A percentile compares a stretch with the other conserved stretches of the same genome.
phyloP scores from a whole-genome alignment of 1,284 basidiomycete species.

The Moniliella sp. region DNA sequence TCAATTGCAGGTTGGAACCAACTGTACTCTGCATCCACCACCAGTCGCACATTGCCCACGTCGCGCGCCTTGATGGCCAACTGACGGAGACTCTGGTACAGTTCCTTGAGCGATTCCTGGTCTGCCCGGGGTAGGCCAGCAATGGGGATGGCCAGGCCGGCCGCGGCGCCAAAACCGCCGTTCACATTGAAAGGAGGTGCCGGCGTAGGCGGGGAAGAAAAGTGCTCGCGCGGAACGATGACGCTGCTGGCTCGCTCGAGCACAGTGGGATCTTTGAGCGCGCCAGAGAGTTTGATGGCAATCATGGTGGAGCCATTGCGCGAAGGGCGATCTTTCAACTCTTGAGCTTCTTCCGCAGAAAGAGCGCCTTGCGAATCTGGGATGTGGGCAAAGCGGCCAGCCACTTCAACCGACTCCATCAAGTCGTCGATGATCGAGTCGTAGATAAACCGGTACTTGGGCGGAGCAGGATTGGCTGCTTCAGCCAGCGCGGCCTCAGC shows the following conservation, averaged over 20 bases:
- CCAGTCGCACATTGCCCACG: conserved; percentile 14
- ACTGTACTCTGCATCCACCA: conserved; percentile 22
- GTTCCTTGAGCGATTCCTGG: conserved; percentile 11
- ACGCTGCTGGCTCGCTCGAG: conserved; percentile 15
- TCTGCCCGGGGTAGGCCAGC: conserved; percentile 11
- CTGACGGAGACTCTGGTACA: conserved; percentile 13
- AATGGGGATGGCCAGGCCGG: conserved; percentile 16
- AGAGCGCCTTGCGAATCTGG: neutral
- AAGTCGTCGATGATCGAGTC: conserved; percentile 65
- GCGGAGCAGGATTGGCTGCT: no score
- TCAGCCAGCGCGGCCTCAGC: conserved; percentile 46
- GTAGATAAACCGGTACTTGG: conserved; percentile 41
- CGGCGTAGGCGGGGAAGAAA: conserved; percentile 15
- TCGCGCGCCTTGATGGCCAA: conserved; percentile 10
- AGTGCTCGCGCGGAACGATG: conserved; percentile 18
- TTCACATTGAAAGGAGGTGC: conserved; percentile 10
- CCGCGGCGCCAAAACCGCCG: conserved; percentile 12
- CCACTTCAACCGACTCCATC: conserved; percentile 57
- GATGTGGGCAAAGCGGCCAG: conserved; percentile 5
- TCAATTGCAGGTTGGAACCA: conserved; percentile 27
- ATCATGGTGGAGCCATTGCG: no score
- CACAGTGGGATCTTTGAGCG: conserved; percentile 14
- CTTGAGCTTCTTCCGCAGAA: no score
- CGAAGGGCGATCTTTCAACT: conserved; percentile 10
- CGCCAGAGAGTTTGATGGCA: conserved; percentile 23